Conservation (phyloP, 2,329 filamentous ascomycete genomes). For the Beauveria sp. region DNA sequence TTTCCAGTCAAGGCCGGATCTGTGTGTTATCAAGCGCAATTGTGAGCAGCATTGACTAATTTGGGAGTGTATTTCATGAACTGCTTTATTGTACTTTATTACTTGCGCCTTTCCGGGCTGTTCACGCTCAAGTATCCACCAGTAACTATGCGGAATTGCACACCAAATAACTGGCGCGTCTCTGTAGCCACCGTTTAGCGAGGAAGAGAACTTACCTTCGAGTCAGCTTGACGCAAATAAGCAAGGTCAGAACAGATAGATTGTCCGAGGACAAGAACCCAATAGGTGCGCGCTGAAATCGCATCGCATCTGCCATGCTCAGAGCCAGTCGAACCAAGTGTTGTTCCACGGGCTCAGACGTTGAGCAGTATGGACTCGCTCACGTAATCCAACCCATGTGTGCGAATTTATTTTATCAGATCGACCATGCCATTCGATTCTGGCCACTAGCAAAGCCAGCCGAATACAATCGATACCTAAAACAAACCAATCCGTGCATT, state of each 20-base stretch:
- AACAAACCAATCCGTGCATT: neutral
- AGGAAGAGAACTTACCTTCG: too few species aligned
- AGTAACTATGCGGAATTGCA: too few species aligned
- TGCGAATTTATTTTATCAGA: conserved; percentile 11
- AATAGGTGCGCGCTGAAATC: neutral
- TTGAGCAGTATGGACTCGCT: neutral
- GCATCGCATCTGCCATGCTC: neutral
- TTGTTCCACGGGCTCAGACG: neutral
- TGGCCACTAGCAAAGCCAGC: neutral
- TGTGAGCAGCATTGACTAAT: too few species aligned
- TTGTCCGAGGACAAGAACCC: too few species aligned
- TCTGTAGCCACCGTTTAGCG: too few species aligned
- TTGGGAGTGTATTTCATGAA: too few species aligned
- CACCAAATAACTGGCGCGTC: too few species aligned
- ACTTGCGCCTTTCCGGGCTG: too few species aligned
- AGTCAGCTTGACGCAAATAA: neutral
- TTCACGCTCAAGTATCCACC: too few species aligned
- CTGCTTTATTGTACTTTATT: too few species aligned
- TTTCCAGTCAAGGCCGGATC: too few species aligned
- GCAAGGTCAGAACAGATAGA: neutral
- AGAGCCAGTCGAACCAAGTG: neutral
- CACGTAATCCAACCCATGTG: conserved; percentile 6
- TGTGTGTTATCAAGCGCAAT: too few species aligned
- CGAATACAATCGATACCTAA: neutral
- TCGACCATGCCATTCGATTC: conserved; percentile 14